Base-by-base conservation (phyloP, 768 basidiomycete genomes). In the Myochromella boudieri region DNA sequence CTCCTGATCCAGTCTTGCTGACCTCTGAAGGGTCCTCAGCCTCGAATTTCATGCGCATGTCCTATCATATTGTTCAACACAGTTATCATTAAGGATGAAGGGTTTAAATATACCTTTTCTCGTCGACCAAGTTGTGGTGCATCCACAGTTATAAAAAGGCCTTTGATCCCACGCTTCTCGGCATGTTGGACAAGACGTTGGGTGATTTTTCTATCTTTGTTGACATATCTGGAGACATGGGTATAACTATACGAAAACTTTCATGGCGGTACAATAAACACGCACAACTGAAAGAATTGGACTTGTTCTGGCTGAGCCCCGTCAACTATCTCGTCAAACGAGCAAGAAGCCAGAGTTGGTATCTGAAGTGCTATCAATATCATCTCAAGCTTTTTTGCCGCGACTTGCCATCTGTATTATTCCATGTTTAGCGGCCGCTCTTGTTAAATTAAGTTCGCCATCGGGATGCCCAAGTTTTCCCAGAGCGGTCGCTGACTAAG, bases 401-500 rank as follows among this genome's bases (percentile, higher is more conserved):
- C 31, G 36, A 43, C 22, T 29, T 34, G 74, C 77, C 77, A 78
- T 77, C 49, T 78, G 77, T 39, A 78, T 75, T 25, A 78, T 60
- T 10, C 67, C 69, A 53, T 93, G 81, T 60, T 89, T 89, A 0
- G 80, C 92, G 0, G 91, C 95, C 0, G 93, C 94, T 56, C 85
- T 75, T 1, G 95, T 97, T 20, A 98, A 64, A 58, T 87, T 91
- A 15, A 95, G 75, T 68, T 98, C 95, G 7, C 95, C 95, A 49
- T 97, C 91, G 0, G 94, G 92, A 61, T 98, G 94, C 2, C 95
- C 93, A 1, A 99, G 83, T 69, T 95, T 97, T 46, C 94, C 91
- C 3, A 93, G 76, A 3, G 89, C 91, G 4, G 92, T 93, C 0
- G 91, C 91, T n/a, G 84, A 66, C 72, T 73, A 54, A 8, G 31